These are phyloP conservation scores for Sporisorium scitamineum DNA, from an alignment of 1,284 basidiomycete genomes.

Conservation along the genomic window DNA sequence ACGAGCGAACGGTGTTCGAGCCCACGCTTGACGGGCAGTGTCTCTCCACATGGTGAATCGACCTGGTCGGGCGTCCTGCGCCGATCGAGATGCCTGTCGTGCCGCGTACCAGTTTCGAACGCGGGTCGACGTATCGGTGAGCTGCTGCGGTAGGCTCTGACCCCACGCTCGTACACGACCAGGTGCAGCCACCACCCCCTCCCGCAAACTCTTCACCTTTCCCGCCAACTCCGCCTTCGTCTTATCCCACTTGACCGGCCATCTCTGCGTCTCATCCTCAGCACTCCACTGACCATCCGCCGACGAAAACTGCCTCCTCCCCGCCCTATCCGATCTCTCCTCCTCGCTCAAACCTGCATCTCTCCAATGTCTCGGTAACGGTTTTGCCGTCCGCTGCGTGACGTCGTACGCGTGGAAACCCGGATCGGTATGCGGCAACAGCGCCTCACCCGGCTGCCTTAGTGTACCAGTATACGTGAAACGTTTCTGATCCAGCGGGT, in stretches of 20 bases:
- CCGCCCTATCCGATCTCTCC: background rate
- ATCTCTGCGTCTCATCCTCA: background rate
- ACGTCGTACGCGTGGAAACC: background rate
- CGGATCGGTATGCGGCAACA: background rate
- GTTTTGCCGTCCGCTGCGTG: background rate
- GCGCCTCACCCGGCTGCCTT: background rate
- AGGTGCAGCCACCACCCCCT: too few relatives aligned
- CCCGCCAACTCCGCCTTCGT: background rate
- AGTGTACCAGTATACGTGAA: background rate
- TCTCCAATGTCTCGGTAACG: background rate
- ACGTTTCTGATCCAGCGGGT: background rate
- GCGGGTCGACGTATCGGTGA: too few relatives aligned
- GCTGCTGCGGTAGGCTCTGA: too few relatives aligned
- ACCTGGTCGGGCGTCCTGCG: too few relatives aligned
- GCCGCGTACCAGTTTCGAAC: too few relatives aligned
- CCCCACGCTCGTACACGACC: too few relatives aligned
- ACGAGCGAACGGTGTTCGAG: too few relatives aligned
- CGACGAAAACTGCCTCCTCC: too few relatives aligned
- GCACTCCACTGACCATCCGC: too few relatives aligned
- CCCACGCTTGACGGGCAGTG: too few relatives aligned
- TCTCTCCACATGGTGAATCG: too few relatives aligned
- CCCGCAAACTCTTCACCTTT: background rate
- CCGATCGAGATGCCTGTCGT: too few relatives aligned
- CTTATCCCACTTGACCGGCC: background rate
- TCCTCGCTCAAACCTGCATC: background rate